phyloP scores from a whole-genome alignment of 2,329 filamentous ascomycete genomes.

The Pseudopyricularia javanii region DNA sequence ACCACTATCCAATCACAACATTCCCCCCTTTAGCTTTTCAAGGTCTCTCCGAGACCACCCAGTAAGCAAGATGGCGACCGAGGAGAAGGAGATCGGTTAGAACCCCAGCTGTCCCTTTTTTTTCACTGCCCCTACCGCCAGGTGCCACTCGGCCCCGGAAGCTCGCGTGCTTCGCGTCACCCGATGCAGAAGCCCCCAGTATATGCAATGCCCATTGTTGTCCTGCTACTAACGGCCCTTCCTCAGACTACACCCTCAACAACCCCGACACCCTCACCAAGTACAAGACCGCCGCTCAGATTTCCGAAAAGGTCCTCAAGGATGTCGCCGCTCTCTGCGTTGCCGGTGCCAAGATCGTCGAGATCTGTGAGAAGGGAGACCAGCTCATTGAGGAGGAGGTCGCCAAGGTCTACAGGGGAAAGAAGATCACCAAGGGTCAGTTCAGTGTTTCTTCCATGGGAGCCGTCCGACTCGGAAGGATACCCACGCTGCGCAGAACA shows the following conservation, averaged over 20 bases:
- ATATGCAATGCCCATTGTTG: background rate
- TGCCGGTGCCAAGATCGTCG: conserved; percentile 83
- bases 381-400: conserved; percentile 89
- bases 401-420: conserved; percentile 93
- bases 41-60: background rate
- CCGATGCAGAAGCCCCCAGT: background rate
- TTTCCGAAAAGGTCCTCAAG: conserved; percentile 91
- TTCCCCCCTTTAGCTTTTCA: background rate
- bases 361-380: conserved; percentile 92
- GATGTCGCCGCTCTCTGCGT: conserved; percentile 64
- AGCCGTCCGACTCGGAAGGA: background rate
- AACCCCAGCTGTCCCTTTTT: conserved; percentile 4
- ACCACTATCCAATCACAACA: background rate
- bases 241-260: conserved; percentile 71
- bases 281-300: conserved; percentile 93
- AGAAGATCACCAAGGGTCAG: conserved; percentile 86
- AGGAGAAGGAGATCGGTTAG: conserved; percentile 32
- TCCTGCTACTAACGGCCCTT: background rate
- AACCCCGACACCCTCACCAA: conserved; percentile 95
- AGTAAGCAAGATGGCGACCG: conserved; percentile 15
- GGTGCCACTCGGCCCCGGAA: conserved; percentile 11
- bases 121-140: conserved; percentile 2
- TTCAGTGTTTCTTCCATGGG: conserved; percentile 6
- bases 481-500: background rate
- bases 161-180: conserved; percentile 3